Percentiles rank a stretch among this genome's conserved stretches.
phyloP scores from a whole-genome alignment of 441 rosid species.

The Jatropha podagrica region DNA sequence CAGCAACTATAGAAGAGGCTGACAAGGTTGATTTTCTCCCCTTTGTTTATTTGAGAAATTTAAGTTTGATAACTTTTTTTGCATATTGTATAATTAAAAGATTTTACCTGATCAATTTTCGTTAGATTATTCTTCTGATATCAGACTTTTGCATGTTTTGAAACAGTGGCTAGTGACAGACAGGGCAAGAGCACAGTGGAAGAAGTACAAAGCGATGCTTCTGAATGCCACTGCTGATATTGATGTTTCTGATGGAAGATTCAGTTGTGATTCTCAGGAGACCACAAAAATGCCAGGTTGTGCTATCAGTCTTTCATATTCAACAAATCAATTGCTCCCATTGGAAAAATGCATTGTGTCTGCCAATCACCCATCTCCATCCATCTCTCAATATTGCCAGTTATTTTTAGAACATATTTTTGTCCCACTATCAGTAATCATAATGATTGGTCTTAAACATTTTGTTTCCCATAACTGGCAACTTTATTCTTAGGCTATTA shows the following conservation, averaged over 20 bases:
- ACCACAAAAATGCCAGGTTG: constrained; percentile 33
- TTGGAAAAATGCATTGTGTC: not conserved
- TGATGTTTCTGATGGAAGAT: constrained; percentile 23
- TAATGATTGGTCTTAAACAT: not conserved
- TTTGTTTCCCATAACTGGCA: not conserved
- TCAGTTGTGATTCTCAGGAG: constrained; percentile 27
- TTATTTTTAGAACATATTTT: constrained; percentile 2
- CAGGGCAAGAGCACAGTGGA: constrained; percentile 79
- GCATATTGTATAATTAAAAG: not conserved
- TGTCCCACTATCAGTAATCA: not conserved
- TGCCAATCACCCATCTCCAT: constrained; percentile 5
- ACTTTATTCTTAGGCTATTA: not conserved
- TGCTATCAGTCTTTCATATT: not conserved
- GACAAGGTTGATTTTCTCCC: constrained; percentile 50
- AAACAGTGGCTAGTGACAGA: constrained; percentile 81
- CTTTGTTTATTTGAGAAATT: not conserved
- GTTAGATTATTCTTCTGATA: not conserved
- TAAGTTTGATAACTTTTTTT: not conserved
- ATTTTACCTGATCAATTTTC: not conserved
- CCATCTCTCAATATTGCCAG: not conserved
- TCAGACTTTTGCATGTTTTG: constrained; percentile 10
- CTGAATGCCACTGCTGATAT: constrained; percentile 44
- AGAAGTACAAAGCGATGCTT: constrained; percentile 68
- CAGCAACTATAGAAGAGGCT: constrained; percentile 52
- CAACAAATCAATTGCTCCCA: not conserved